Evolutionary conservation across 345 rosid species (phyloP).

Genomic region (Bruguiera parviflora): DNA sequence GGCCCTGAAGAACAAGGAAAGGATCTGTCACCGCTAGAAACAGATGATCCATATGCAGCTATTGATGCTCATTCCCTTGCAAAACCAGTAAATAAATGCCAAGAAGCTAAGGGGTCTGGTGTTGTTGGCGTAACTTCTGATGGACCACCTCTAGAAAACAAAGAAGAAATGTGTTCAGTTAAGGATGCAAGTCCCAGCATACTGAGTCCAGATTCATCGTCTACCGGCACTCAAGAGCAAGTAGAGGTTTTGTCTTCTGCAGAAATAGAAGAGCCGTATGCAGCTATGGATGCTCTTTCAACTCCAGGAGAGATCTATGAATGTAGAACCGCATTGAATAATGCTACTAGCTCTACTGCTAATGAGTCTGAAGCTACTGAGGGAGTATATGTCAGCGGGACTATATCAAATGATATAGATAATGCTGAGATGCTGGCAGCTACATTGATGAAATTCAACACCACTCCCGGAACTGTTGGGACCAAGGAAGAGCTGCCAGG

Average conservation of each 20-base stretch:
- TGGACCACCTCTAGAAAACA: slow-evolving; percentile 26
- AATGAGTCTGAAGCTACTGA: slow-evolving; percentile 26
- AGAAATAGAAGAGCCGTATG: slow-evolving; percentile 8
- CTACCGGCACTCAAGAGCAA: neutral
- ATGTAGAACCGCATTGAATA: slow-evolving; percentile 5
- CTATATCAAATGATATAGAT: slow-evolving; percentile 1
- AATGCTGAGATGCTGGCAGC: slow-evolving; percentile 19
- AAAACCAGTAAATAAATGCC: slow-evolving; percentile 29
- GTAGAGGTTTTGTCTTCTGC: slow-evolving; percentile 10
- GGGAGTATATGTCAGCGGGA: slow-evolving; percentile 14
- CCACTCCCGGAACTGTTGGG: slow-evolving; percentile 8
- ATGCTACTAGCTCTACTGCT: slow-evolving; percentile 2
- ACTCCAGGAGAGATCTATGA: slow-evolving; percentile 6
- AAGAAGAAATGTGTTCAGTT: slow-evolving; percentile 20
- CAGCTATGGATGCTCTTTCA: slow-evolving; percentile 18
- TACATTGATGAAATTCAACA: slow-evolving; percentile 6
- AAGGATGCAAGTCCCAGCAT: slow-evolving; percentile 12
- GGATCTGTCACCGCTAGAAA: neutral
- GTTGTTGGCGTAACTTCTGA: slow-evolving; percentile 19
- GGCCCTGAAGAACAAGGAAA: slow-evolving; percentile 29
- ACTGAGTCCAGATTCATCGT: too few species aligned
- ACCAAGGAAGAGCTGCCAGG: slow-evolving; percentile 12
- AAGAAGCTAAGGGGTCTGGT: slow-evolving; percentile 23
- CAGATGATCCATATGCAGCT: neutral
- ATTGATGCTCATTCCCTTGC: too few species aligned